These are phyloP conservation scores for Penicillium olsonii DNA, from an alignment of 2,329 filamentous ascomycete species.

Conservation along the genomic window DNA sequence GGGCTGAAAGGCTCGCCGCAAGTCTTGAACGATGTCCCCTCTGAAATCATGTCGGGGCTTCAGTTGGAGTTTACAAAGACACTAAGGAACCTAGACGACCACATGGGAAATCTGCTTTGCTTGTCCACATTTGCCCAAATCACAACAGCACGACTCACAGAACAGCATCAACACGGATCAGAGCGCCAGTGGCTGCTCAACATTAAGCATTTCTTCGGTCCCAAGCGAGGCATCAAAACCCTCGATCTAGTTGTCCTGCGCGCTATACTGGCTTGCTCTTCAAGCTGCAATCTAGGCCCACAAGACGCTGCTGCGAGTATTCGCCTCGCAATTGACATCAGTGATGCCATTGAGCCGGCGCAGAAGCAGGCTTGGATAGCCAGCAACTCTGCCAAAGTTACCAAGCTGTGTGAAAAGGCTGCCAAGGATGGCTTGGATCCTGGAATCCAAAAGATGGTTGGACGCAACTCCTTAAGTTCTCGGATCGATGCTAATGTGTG, in stretches of 20 bases:
- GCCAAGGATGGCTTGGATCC: slow-evolving; percentile 28
- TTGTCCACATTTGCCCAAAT: slow-evolving; percentile 44
- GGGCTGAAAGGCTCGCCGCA: slow-evolving; percentile 30
- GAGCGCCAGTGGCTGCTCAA: slow-evolving; percentile 36
- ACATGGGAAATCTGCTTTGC: slow-evolving; percentile 44
- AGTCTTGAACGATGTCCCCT: slow-evolving; percentile 32
- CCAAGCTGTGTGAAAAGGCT: slow-evolving; percentile 43
- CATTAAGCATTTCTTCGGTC: slow-evolving; percentile 41
- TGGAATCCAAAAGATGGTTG: slow-evolving; percentile 39
- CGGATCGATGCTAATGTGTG: neutral
- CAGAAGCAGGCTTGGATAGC: slow-evolving; percentile 39
- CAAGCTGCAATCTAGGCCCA: slow-evolving; percentile 31
- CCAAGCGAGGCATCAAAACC: slow-evolving; percentile 42
- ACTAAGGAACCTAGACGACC: slow-evolving; percentile 41
- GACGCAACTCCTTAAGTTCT: neutral
- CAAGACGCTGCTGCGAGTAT: slow-evolving; percentile 37
- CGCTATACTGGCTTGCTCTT: slow-evolving; percentile 43
- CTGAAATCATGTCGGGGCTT: slow-evolving; percentile 37
- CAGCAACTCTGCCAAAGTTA: slow-evolving; percentile 34
- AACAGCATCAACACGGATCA: slow-evolving; percentile 16
- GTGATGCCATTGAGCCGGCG: slow-evolving; percentile 33
- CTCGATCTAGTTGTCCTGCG: slow-evolving; percentile 44
- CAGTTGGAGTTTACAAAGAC: slow-evolving; percentile 41
- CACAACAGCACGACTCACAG: slow-evolving; percentile 18
- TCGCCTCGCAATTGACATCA: slow-evolving; percentile 38